Conservation (phyloP, 257 asterid species). For the Fraxinus pennsylvanica region DNA sequence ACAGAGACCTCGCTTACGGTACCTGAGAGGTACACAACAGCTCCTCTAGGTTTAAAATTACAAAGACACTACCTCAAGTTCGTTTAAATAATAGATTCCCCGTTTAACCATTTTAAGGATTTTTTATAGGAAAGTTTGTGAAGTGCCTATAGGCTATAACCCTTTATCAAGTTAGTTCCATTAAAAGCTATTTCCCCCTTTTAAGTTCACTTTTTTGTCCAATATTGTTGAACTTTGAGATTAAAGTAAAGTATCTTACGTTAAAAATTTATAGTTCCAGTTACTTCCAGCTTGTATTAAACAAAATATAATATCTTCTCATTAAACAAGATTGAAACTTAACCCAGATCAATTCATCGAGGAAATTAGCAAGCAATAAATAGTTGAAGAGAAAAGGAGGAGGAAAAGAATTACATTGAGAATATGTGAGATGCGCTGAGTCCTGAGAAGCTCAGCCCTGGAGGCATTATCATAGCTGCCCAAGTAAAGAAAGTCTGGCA, state of each 20-base stretch:
- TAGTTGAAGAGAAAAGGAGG: background rate
- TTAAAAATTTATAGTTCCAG: too few species aligned
- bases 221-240: too few species aligned
- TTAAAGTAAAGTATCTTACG: background rate
- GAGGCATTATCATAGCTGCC: slow-evolving; percentile 96
- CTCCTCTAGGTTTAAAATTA: background rate
- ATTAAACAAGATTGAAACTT: background rate
- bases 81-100: background rate
- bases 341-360: background rate
- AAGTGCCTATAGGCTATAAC: background rate
- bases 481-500: slow-evolving; percentile 84
- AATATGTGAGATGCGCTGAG: slow-evolving; percentile 86
- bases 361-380: background rate
- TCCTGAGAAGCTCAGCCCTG: slow-evolving; percentile 86
- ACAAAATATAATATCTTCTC: background rate
- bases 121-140: background rate
- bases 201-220: background rate
- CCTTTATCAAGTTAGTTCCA: background rate
- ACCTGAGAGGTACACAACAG: background rate
- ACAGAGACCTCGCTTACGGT: background rate
- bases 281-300: too few species aligned
- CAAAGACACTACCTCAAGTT: background rate
- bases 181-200: background rate
- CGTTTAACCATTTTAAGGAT: background rate
- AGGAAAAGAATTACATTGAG: slow-evolving; percentile 59